phyloP scores from a whole-genome alignment of 2,329 filamentous ascomycete genomes.

The Fusarium sarcochroum region DNA sequence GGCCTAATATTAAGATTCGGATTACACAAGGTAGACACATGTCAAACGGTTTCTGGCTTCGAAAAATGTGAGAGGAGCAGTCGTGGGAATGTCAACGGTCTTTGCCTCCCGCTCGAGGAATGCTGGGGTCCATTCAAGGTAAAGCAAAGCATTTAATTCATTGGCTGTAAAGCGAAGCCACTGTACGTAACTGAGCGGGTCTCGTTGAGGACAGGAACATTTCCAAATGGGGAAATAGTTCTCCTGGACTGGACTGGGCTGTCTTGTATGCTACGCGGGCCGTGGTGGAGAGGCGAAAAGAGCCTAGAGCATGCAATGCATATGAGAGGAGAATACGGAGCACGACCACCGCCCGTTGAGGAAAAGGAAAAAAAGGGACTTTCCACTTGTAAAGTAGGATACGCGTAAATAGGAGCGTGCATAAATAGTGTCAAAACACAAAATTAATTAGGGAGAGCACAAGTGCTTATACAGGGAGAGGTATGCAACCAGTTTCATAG shows the following conservation, averaged over 20 bases:
- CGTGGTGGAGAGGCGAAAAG: slow-evolving; percentile 27
- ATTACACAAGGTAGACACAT: slow-evolving; percentile 20
- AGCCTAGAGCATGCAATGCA: neutral
- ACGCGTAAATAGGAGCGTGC: neutral
- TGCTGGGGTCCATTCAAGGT: slow-evolving; percentile 12
- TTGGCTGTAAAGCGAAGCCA: neutral
- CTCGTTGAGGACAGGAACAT: neutral
- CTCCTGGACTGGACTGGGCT: neutral
- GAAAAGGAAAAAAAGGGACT: slow-evolving; percentile 5
- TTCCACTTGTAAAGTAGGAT: neutral
- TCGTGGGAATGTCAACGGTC: slow-evolving; percentile 34
- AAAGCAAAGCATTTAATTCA: neutral
- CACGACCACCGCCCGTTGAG: slow-evolving; percentile 18
- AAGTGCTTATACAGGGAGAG: slow-evolving; percentile 11
- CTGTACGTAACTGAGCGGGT: neutral
- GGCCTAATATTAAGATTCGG: neutral
- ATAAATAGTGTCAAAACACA: slow-evolving; percentile 21
- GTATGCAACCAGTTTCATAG: slow-evolving; percentile 21
- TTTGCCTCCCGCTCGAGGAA: slow-evolving; percentile 35
- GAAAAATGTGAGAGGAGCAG: slow-evolving; percentile 1
- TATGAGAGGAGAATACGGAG: neutral
- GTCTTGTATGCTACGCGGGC: slow-evolving; percentile 24
- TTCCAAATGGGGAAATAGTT: slow-evolving; percentile 12
- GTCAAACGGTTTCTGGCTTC: slow-evolving; percentile 31
- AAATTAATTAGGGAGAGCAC: slow-evolving; percentile 6